Evolutionary conservation across 176 grass and related monocot species (phyloP).

Genomic region (Juncus inflexus): DNA sequence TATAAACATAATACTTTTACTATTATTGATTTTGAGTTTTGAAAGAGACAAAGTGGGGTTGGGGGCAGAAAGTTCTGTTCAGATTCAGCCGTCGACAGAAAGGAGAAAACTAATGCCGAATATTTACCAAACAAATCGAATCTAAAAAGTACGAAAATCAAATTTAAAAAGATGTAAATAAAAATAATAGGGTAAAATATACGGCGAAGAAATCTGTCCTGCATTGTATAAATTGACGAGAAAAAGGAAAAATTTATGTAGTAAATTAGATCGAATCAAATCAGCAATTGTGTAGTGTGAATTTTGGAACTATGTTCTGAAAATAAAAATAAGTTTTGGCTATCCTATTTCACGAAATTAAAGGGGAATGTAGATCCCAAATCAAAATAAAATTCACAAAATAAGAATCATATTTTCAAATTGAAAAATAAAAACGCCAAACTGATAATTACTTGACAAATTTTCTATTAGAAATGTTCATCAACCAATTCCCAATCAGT

Average conservation of each 20-base stretch:
- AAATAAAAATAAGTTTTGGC: background rate
- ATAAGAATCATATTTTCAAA: too few species aligned
- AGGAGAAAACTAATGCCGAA: conserved; percentile 16
- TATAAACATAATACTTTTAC: too few species aligned
- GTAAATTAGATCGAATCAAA: background rate
- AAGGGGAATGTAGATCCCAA: too few species aligned
- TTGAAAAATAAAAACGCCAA: too few species aligned
- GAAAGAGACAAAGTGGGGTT: conserved; percentile 21
- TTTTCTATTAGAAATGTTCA: background rate
- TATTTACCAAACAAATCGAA: conserved; percentile 10
- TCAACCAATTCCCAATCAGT: background rate
- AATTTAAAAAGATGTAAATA: background rate
- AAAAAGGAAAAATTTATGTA: background rate
- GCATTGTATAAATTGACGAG: background rate
- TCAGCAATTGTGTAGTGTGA: conserved; percentile 2
- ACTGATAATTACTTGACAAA: too few species aligned
- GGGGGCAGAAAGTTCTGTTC: conserved; percentile 1
- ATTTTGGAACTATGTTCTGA: background rate
- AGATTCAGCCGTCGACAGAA: conserved; percentile 3
- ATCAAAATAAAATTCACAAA: too few species aligned
- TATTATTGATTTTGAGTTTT: background rate
- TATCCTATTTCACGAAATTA: too few species aligned
- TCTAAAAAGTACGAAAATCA: background rate
- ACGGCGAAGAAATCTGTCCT: background rate
- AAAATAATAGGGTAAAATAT: background rate